A percentile compares a stretch with the other conserved stretches of the same genome.
phyloP scores from a whole-genome alignment of 129 eudicot genomes.

The Heracleum sosnowskyi region DNA sequence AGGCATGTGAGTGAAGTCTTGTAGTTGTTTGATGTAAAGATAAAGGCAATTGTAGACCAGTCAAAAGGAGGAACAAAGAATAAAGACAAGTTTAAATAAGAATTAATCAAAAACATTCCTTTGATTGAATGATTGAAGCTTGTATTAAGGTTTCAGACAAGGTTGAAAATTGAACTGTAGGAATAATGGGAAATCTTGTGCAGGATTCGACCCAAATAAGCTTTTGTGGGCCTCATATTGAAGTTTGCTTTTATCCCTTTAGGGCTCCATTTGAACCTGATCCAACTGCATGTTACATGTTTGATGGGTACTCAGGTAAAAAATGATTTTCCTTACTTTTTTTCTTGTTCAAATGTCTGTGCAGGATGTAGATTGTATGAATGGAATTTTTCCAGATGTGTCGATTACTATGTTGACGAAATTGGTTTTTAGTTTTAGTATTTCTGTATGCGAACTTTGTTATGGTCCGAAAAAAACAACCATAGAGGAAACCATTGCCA shows the following conservation, averaged over 20 bases:
- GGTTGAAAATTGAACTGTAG: not conserved
- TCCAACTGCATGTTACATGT: too few species aligned
- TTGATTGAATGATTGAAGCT: not conserved
- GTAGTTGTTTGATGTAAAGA: slow-evolving; percentile 7
- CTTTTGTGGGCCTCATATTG: not conserved
- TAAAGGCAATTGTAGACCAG: not conserved
- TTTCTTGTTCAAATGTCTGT: too few species aligned
- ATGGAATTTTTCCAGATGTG: too few species aligned
- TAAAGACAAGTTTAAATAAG: not conserved
- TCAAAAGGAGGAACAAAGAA: not conserved
- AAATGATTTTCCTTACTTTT: too few species aligned
- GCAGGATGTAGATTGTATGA: too few species aligned
- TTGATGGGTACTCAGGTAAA: too few species aligned
- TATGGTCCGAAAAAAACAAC: too few species aligned
- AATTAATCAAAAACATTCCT: not conserved
- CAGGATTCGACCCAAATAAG: not conserved
- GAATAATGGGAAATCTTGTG: not conserved
- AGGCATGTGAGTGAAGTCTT: not conserved
- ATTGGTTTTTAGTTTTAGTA: too few species aligned
- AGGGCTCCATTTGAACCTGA: not conserved
- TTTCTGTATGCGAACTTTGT: too few species aligned
- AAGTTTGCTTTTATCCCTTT: not conserved
- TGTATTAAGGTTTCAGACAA: slow-evolving; percentile 1
- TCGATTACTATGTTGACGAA: too few species aligned
- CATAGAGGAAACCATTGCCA: too few species aligned